Base-by-base conservation (phyloP, 1,284 basidiomycete species). In the Leccinum fallax region DNA sequence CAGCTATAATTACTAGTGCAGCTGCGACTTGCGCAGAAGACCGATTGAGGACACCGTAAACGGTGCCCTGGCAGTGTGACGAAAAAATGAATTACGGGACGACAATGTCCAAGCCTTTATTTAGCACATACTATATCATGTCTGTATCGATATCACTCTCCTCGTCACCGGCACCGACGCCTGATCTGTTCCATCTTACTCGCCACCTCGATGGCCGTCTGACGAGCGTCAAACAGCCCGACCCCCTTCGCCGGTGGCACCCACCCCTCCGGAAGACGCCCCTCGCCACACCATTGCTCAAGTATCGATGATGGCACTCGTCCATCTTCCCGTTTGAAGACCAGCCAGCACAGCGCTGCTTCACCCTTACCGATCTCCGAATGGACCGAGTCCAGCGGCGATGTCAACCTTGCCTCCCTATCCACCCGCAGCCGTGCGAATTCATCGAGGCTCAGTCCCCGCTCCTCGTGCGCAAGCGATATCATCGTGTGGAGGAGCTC, bases 351-450 rank as follows among this genome's bases (percentile, higher is more conserved):
- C 34, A 85, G 66, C 5, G 77, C 80, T 57, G 75, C 80, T 73
- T 90, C 88, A 34, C 88, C 89, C 36, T 83, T 79, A 10, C 87
- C 83, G 59, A 90, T 83, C 67, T 82, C 79, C 2, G 79, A 77
- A 63, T 86, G 85, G 24, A 85, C n/a, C 2, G 38, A 55, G 64
- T 80, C 78, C 26, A 89, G 70, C 5, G 78, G 78, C 7, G 70
- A 69, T 19, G 76, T 77, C 76, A 87, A 59, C 48, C 76, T 69
- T 49, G 73, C 76, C 66, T 86, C 82, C 43, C 84, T 71, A 40
- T 82, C 74, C 7, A 83, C 70, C 10, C 85, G 78, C 30, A 80
- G 74, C 40, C 75, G 71, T 1, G 80, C 83, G 49, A 84, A 76
- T 56, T 80, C 81, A 21, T 74, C 69, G n/a, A 76, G 70, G 57